Evolutionary conservation across 225 moss, liverwort and hornwort species (phyloP), one percentile per base, ranked within the genome.

Genomic region (Pseudisothecium myosuroides): DNA sequence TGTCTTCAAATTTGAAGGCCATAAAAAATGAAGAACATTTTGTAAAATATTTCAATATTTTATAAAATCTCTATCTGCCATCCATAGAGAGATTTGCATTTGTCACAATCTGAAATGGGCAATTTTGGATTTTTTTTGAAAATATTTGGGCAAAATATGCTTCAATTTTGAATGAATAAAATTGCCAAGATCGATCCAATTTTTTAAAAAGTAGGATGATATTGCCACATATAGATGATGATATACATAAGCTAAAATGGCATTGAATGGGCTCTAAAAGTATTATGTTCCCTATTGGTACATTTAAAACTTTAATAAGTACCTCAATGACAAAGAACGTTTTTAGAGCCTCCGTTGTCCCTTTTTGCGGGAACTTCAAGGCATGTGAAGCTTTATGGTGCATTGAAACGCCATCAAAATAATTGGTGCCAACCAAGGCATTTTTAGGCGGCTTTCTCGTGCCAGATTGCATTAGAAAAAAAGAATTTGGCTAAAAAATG

Each of bases 211-310:
- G 2, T 52, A 34, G 22, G 36, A 52, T 76, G 5, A 13, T 9
- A 34, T 14, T 0, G 0, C 34, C 1, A 20, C 4, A 49, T 75
- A 27, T 2, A 45, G 11, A 47, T 11, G 29, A 47, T 47, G 8
- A 6, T 6, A 6, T 6, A 11, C 6, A 29, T 10, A 45, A 45
- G 28, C 1, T 72, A 2, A 17, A 73, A 45, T 74, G 18, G 8
- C 74, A 47, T 74, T 29, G n/a, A n/a, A n/a, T n/a, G 7, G 29
- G 0, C 2, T 14, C 6, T 5, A 13, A 18, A n/a, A 50, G 4
- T 16, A 14, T 24, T 37, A 37, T 14, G 7, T 37, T 55, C 10
- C 6, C 16, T 6, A 0, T 24, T 16, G 2, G 4, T 55, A 6
- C 1, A 55, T 24, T 55, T 10, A 1, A 55, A 37, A 24, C 24